Conservation (phyloP, 2,329 filamentous ascomycete genomes). For the Phaeomoniella chlamydospora region DNA sequence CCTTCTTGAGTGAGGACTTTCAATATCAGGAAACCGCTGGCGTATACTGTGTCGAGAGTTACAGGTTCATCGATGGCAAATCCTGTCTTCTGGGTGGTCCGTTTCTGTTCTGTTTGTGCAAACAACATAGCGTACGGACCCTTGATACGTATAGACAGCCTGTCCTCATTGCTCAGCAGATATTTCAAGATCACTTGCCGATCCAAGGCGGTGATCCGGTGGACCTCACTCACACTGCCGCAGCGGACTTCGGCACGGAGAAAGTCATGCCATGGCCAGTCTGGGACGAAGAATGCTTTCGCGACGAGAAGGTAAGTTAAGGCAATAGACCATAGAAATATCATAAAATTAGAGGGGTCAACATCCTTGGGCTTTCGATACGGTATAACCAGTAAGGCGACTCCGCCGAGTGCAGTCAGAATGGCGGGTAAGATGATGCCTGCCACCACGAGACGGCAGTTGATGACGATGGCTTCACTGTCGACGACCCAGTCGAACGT, state of each 20-base stretch:
- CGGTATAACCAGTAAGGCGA: background rate
- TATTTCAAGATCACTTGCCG: slow-evolving; percentile 13
- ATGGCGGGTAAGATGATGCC: background rate
- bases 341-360: slow-evolving; percentile 1
- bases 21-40: slow-evolving; percentile 2
- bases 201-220: slow-evolving; percentile 9
- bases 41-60: slow-evolving; percentile 1
- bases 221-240: slow-evolving; percentile 12
- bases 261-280: slow-evolving; percentile 18
- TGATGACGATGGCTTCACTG: background rate
- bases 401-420: background rate
- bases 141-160: slow-evolving; percentile 7
- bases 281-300: slow-evolving; percentile 6
- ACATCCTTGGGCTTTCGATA: background rate
- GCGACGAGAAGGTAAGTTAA: background rate
- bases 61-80: slow-evolving; percentile 5
- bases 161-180: slow-evolving; percentile 11
- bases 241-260: slow-evolving; percentile 13
- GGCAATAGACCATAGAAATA: background rate
- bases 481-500: background rate
- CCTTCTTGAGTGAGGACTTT: background rate
- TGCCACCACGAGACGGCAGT: background rate
- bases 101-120: slow-evolving; percentile 2
- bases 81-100: background rate
- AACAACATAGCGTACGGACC: slow-evolving; percentile 14